These are phyloP conservation scores for Acer saccharum DNA, from an alignment of 345 rosid genomes.

Conservation along the genomic window DNA sequence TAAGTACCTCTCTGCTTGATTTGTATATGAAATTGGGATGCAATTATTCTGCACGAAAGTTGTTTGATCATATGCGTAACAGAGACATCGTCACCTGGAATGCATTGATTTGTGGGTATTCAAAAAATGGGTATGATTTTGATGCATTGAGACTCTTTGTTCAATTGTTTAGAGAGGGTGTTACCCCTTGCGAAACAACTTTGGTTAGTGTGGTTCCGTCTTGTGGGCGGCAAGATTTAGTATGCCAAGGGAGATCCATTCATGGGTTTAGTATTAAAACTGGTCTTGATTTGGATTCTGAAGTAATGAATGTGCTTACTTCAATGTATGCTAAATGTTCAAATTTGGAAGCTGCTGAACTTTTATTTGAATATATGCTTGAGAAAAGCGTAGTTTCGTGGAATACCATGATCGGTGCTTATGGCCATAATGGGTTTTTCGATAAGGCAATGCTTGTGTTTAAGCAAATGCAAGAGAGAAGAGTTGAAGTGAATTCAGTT, in stretches of 20 bases:
- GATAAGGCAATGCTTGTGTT: slow-evolving; percentile 54
- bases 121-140: slow-evolving; percentile 52
- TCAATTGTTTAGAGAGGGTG: slow-evolving; percentile 61
- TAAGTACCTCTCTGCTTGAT: slow-evolving; percentile 60
- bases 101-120: slow-evolving; percentile 73
- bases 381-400: slow-evolving; percentile 68
- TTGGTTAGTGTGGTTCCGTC: slow-evolving; percentile 66
- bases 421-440: slow-evolving; percentile 55
- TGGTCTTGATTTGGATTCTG: slow-evolving; percentile 56
- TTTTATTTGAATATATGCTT: slow-evolving; percentile 51
- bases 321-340: slow-evolving; percentile 68
- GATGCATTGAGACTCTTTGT: slow-evolving; percentile 50
- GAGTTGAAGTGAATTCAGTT: slow-evolving; percentile 48
- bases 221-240: slow-evolving; percentile 50
- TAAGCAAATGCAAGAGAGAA: slow-evolving; percentile 46
- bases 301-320: slow-evolving; percentile 55
- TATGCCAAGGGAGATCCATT: slow-evolving; percentile 61
- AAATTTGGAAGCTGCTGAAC: slow-evolving; percentile 54
- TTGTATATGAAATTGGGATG: slow-evolving; percentile 47
- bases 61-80: slow-evolving; percentile 68
- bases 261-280: slow-evolving; percentile 60
- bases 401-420: slow-evolving; percentile 82
- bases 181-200: slow-evolving; percentile 50
- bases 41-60: slow-evolving; percentile 32
- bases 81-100: slow-evolving; percentile 83